Base-by-base conservation (phyloP, 352 stramenopile species). In the Phytophthora lateralis region DNA sequence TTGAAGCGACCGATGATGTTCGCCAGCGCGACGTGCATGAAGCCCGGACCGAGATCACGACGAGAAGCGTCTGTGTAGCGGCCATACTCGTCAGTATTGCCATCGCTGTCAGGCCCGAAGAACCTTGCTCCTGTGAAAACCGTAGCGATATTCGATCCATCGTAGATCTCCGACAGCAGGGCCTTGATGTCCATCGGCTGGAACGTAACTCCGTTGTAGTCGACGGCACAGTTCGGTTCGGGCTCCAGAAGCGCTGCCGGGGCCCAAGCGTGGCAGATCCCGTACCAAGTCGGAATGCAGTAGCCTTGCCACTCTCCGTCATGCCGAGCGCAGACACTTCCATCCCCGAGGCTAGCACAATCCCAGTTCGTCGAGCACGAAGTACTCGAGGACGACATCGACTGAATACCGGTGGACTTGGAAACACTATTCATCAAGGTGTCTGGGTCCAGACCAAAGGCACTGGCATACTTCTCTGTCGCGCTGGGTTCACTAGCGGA, bases 111-210 rank as follows among this genome's bases (percentile, higher is more conserved):
- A 0, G 56, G 20, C 1, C 71, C 78, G 9, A 74, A 61, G 47
- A 67, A 85, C 1, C 73, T 65, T 24, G 56, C 65, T 12, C 76
- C 78, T 0, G 75, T 81, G 55, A 88, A 81, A 7, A 85, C 62
- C 7, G 72, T 74, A n/a, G 59, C 51, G 29, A 78, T 51, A 9
- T 47, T 60, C n/a, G 65, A 47, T 56, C 60, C 75, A 47, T 85
- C 72, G 57, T 83, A 77, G 20, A 80, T 42, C 18, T 81, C 38
- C 18, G 71, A 71, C 26, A 84, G n/a, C 34, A 84, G 30, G 21
- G 69, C 75, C 49, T 84, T 84, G 44, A 84, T 75, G 44, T 84
- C 75, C 53, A 82, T 69, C 0, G 71, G 66, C 9, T 84, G 69
- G 50, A 84, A 84, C 0, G 65, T 78, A 15, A 84, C 66, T 7